A percentile compares a stretch with the other conserved stretches of the same genome.
Conservation (phyloP, 179 eudicot species). For the Patellifolia procumbens region DNA sequence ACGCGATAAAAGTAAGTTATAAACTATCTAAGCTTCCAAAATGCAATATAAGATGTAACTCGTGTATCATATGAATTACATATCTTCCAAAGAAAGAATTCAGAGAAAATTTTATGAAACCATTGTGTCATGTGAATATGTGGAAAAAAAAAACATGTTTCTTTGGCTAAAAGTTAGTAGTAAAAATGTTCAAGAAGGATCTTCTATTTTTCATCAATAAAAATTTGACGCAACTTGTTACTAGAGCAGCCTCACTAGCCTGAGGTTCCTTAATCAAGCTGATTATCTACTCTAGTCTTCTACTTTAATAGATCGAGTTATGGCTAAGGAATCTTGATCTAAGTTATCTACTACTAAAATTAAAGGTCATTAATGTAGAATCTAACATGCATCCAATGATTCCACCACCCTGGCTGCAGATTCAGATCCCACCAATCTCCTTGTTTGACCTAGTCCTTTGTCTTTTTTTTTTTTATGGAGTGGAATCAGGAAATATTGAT, state of each 20-base stretch:
- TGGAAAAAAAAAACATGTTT: no score
- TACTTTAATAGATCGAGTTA: background rate
- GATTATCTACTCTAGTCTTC: background rate
- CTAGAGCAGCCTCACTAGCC: no score
- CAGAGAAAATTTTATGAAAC: no score
- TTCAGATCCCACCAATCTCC: background rate
- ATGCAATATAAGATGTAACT: no score
- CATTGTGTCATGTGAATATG: no score
- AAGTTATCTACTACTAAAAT: background rate
- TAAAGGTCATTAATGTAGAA: background rate
- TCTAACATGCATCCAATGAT: conserved; percentile 1
- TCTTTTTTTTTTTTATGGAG: no score
- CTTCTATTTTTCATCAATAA: background rate
- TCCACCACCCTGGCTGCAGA: background rate
- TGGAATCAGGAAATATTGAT: no score
- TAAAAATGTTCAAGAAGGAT: background rate
- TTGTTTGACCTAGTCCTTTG: background rate
- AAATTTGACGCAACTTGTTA: background rate
- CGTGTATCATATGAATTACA: no score
- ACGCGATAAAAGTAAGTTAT: no score
- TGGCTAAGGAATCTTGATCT: background rate
- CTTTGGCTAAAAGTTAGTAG: background rate
- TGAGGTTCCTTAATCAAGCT: background rate
- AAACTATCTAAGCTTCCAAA: no score
- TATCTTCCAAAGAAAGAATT: background rate